These are phyloP conservation scores for Grigorovia jiainica DNA, from an alignment of 805 yeast species.

Conservation along the genomic window DNA sequence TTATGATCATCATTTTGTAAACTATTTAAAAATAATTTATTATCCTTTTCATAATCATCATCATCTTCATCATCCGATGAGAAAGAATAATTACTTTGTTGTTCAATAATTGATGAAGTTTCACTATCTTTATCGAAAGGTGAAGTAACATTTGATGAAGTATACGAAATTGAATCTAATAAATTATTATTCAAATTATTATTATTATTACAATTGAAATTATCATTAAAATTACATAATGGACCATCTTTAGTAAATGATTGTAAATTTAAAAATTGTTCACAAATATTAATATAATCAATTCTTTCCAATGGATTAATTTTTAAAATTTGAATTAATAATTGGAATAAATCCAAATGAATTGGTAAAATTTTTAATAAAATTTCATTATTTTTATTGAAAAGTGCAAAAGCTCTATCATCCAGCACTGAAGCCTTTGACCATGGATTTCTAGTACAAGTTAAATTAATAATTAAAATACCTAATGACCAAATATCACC, in stretches of 20 bases:
- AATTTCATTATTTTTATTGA: conserved; percentile 43
- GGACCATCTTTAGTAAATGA: conserved; percentile 25
- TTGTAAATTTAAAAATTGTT: conserved; percentile 16
- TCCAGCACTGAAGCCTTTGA: conserved; percentile 56
- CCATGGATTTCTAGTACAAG: conserved; percentile 88
- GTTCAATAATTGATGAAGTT: neutral
- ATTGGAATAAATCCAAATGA: conserved; percentile 46
- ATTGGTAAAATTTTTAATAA: conserved; percentile 64
- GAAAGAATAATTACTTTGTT: neutral
- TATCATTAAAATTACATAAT: conserved; percentile 6
- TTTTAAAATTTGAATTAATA: conserved; percentile 33
- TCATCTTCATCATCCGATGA: neutral
- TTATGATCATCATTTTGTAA: neutral
- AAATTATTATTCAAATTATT: neutral
- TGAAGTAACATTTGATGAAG: neutral
- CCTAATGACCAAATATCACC: conserved; percentile 89
- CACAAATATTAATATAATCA: conserved; percentile 12
- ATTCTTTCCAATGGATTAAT: conserved; percentile 30
- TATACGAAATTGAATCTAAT: neutral
- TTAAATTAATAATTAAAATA: conserved; percentile 66
- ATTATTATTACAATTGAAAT: neutral
- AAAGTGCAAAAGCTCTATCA: conserved; percentile 59
- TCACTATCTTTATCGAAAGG: neutral
- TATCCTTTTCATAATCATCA: neutral
- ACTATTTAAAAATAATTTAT: neutral